These are phyloP conservation scores for Colletotrichum neosansevieriae DNA, from an alignment of 2,329 filamentous ascomycete genomes.

Conservation along the genomic window DNA sequence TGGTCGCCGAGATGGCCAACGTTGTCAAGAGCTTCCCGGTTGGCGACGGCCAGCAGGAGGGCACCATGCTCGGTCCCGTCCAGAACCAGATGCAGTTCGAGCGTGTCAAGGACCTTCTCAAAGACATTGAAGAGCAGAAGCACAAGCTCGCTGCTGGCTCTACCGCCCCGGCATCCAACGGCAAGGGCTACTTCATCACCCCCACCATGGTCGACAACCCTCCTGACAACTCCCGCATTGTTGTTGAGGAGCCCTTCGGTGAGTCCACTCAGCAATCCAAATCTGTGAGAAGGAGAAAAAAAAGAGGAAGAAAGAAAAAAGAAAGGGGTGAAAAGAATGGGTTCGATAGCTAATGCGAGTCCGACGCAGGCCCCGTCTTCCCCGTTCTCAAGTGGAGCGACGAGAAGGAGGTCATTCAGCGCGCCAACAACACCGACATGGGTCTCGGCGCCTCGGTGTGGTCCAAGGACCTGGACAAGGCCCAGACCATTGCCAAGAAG, in stretches of 20 bases:
- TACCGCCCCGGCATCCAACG: constrained; percentile 50
- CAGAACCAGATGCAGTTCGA: constrained; percentile 76
- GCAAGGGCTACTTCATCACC: constrained; percentile 66
- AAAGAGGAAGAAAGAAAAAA: no score
- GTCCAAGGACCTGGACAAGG: constrained; percentile 64
- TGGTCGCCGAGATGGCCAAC: constrained; percentile 38
- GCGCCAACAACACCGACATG: constrained; percentile 65
- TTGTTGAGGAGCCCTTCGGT: constrained; percentile 63
- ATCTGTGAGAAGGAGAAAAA: background rate
- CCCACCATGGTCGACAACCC: constrained; percentile 73
- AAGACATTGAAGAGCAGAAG: background rate
- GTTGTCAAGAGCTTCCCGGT: constrained; percentile 35
- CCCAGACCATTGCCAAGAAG: constrained; percentile 63
- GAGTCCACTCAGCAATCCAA: background rate
- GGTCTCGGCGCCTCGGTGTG: constrained; percentile 71
- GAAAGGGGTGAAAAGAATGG: no score
- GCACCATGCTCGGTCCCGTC: constrained; percentile 63
- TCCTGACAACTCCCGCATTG: constrained; percentile 66
- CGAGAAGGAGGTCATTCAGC: constrained; percentile 69
- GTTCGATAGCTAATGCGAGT: background rate
- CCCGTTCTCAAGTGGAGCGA: constrained; percentile 71
- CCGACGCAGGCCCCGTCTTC: constrained; percentile 66
- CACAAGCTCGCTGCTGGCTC: constrained; percentile 36
- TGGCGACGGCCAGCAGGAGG: constrained; percentile 35
- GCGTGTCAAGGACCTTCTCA: constrained; percentile 34